Evolutionary conservation across 2,329 filamentous ascomycete species (phyloP), one percentile per base, ranked within the genome.

Genomic region (Cercospora zeae-maydis): DNA sequence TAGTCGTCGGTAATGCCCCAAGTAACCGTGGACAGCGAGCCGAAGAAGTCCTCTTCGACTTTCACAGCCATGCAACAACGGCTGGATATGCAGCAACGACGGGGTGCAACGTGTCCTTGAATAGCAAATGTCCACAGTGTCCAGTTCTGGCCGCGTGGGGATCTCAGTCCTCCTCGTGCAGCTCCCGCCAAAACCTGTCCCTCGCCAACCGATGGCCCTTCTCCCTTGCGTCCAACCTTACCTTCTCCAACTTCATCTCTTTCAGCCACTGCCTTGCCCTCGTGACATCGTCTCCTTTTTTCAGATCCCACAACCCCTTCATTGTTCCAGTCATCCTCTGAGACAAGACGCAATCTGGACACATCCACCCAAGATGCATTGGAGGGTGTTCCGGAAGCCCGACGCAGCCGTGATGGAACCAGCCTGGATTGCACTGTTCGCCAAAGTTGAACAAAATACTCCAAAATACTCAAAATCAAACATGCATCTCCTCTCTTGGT

Each of bases 331-430:
- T 13, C n/a, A 64, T 45, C 27, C 52, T 52, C 14, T 55, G 49
- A 2, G 11, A 37, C 2, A 36, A 24, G 8, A 55, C n/a, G 16
- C 65, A 67, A 6, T 31, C 30, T 1, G 54, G 57, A 52, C 66
- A 68, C 57, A 62, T 64, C 66, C 66, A 68, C 13, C 53, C 49
- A 19, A 68, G 47, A 6, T 39, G 16, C 27, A 55, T 53, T 1
- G 66, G 64, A 24, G 64, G 66, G 21, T 63, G 64, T 11, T 52
- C 55, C 6, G 64, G 63, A 2, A 68, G 53, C 4, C 54, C 51
- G 11, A 63, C 66, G 27, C 66, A 68, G 13, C 7, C 5, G 8
- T 64, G 58, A 16, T 68, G 66, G 49, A 66, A 68, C 59, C 60
- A 64, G 14, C 54, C 59, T 2, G 60, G 55, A 1, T 51, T n/a